phyloP scores from a whole-genome alignment of 2,329 filamentous ascomycete genomes.

The Aspergillus fumigatus region DNA sequence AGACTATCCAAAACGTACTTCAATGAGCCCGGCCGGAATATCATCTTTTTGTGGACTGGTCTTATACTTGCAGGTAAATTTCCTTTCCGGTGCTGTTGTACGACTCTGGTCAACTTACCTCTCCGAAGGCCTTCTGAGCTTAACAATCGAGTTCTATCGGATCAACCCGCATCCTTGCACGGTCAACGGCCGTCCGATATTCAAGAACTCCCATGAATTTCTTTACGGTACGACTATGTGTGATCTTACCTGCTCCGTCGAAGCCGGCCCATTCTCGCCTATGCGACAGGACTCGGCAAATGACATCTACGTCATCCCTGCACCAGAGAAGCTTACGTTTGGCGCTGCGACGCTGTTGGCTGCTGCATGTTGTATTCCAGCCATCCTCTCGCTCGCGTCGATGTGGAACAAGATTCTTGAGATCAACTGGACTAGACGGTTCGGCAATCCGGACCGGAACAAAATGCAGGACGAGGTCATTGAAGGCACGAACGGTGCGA shows the following conservation, averaged over 20 bases:
- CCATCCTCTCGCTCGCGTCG: slow-evolving; percentile 56
- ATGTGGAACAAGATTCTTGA: slow-evolving; percentile 63
- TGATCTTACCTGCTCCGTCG: background rate
- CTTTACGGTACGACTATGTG: background rate
- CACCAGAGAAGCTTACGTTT: slow-evolving; percentile 53
- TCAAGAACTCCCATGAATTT: background rate
- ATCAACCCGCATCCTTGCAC: background rate
- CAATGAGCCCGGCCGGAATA: slow-evolving; percentile 58
- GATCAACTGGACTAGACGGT: slow-evolving; percentile 53
- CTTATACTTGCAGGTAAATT: slow-evolving; percentile 52
- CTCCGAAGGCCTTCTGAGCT: background rate
- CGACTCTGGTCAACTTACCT: background rate
- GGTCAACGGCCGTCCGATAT: background rate
- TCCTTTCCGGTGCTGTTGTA: slow-evolving; percentile 28
- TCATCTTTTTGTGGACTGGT: slow-evolving; percentile 63
- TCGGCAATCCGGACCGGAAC: slow-evolving; percentile 26
- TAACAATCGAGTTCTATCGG: background rate
- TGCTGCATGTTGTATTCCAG: slow-evolving; percentile 62
- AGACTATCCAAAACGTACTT: slow-evolving; percentile 61
- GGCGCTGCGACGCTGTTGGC: slow-evolving; percentile 57
- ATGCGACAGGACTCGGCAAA: slow-evolving; percentile 53
- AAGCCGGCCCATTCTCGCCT: slow-evolving; percentile 38
- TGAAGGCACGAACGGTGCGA: slow-evolving; percentile 54
- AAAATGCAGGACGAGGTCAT: slow-evolving; percentile 39
- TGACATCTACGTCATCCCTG: slow-evolving; percentile 61